Evolutionary conservation across 2,329 filamentous ascomycete species (phyloP).

Genomic region (Elsinoe australis): DNA sequence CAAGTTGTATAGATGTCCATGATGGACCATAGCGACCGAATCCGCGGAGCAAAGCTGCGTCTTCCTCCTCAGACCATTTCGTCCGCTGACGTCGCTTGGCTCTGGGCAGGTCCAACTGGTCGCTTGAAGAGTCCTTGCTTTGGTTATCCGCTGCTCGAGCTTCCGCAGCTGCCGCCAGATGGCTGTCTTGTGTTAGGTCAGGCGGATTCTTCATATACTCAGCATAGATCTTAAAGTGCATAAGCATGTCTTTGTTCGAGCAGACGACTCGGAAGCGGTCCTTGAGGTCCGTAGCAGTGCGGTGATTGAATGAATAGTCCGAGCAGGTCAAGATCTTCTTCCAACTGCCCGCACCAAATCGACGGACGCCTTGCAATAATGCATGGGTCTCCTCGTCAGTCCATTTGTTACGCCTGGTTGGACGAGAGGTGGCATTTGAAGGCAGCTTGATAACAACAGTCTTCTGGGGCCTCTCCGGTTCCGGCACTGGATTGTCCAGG

Average conservation of each 20-base stretch:
- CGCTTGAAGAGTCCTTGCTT: background rate
- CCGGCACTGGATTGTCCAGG: constrained; percentile 25
- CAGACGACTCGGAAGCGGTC: constrained; percentile 37
- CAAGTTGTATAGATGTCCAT: constrained; percentile 54
- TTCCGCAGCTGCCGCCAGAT: constrained; percentile 11
- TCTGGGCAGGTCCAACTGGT: constrained; percentile 13
- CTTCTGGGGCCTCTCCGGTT: constrained; percentile 31
- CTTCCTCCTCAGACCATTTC: constrained; percentile 50
- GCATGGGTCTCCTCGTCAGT: constrained; percentile 54
- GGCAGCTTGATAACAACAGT: constrained; percentile 23
- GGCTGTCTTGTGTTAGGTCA: background rate
- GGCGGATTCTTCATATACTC: constrained; percentile 12
- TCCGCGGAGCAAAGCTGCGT: constrained; percentile 51
- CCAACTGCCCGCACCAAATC: constrained; percentile 58
- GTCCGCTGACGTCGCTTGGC: constrained; percentile 47
- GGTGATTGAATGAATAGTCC: constrained; percentile 50
- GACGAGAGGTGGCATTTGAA: background rate
- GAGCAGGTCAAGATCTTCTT: constrained; percentile 52
- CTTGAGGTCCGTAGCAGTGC: constrained; percentile 57
- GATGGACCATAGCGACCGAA: constrained; percentile 52
- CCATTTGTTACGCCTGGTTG: constrained; percentile 45
- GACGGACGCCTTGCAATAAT: constrained; percentile 51
- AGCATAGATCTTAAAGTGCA: constrained; percentile 13
- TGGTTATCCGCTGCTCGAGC: background rate
- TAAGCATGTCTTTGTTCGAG: constrained; percentile 15